Evolutionary conservation across 2,329 filamentous ascomycete genomes (phyloP).

Genomic region (Xylaria sp.): DNA sequence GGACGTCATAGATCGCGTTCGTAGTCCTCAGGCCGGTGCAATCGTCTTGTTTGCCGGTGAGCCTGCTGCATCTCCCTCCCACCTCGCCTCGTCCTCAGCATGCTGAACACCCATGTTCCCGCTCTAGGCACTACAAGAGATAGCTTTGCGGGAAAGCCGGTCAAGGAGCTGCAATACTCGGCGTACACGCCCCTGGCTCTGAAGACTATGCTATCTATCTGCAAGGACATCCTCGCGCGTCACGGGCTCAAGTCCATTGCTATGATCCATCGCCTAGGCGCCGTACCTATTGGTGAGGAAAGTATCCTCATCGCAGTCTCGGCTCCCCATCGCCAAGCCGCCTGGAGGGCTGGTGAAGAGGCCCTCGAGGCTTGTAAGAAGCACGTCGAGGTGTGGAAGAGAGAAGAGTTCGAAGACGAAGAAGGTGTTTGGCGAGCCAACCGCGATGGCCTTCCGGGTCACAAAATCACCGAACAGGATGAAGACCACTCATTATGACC

Average conservation of each 20-base stretch:
- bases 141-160: slow-evolving; percentile 76
- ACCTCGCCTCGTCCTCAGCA: background rate
- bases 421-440: slow-evolving; percentile 91
- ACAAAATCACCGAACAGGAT: slow-evolving; percentile 51
- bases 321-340: slow-evolving; percentile 82
- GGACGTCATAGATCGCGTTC: slow-evolving; percentile 72
- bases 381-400: slow-evolving; percentile 94
- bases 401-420: slow-evolving; percentile 84
- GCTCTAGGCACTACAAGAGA: slow-evolving; percentile 78
- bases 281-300: slow-evolving; percentile 90
- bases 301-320: slow-evolving; percentile 91
- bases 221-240: slow-evolving; percentile 64
- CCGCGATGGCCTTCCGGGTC: slow-evolving; percentile 74
- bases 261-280: slow-evolving; percentile 85
- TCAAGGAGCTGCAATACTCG: slow-evolving; percentile 79
- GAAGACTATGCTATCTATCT: slow-evolving; percentile 74
- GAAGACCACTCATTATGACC: slow-evolving; percentile 2
- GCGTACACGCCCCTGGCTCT: slow-evolving; percentile 79
- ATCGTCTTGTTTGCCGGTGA: slow-evolving; percentile 81
- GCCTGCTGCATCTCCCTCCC: slow-evolving; percentile 3
- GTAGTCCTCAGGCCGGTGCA: slow-evolving; percentile 78
- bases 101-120: slow-evolving; percentile 34
- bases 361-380: slow-evolving; percentile 88
- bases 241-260: slow-evolving; percentile 78
- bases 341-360: slow-evolving; percentile 90